Base-by-base conservation (phyloP, 2,329 filamentous ascomycete species). In the Raffaelea deltoideospora region DNA sequence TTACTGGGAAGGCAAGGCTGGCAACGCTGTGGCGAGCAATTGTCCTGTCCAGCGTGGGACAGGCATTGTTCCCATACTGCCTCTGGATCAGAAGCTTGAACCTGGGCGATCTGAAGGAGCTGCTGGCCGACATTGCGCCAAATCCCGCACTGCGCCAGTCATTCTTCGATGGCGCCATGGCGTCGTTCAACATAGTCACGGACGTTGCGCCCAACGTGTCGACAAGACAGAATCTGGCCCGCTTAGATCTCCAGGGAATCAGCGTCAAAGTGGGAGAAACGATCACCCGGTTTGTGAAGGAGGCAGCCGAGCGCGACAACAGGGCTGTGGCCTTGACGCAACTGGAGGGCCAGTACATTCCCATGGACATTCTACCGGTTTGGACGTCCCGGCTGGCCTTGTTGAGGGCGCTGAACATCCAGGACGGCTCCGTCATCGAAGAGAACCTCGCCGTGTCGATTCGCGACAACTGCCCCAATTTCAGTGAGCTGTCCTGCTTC, bases 21-120 rank as follows among this genome's bases (percentile, higher is more conserved):
- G 69, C 72, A 2, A 63, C 69, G 7, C 53, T 81, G 34, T 85
- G 79, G 79, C 67, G 69, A 35, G 76, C 76, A 3, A 70, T 84
- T 44, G 69, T 80, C 39, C 58, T 74, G 8, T 84, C 79, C 9
- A 73, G 73, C 39, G 55, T 77, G 31, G 69, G 65, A 19, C 56
- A 60, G 43, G 81, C 79, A 0, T 57, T 72, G 15, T 78, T 74
- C 43, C 77, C 78, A 0, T 86, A 86, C 50, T 79, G 72, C 47
- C 63, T 70, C 27, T 82, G 79, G 53, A 69, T 84, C 38, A 71
- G 67, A 38, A 61, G 64, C 20, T 59, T 85, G 27, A 71, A 78
- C 44, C 63, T 84, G 10, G 61, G 71, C 37, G 72, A 78, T 48
- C 60, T 84, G 1, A 55, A 60, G 10, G 57, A 71, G 29, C 59